Evolutionary conservation across 73 alveolate genomes (phyloP), one percentile per base, ranked within the genome.

Genomic region (Symbiodinium pilosum): DNA sequence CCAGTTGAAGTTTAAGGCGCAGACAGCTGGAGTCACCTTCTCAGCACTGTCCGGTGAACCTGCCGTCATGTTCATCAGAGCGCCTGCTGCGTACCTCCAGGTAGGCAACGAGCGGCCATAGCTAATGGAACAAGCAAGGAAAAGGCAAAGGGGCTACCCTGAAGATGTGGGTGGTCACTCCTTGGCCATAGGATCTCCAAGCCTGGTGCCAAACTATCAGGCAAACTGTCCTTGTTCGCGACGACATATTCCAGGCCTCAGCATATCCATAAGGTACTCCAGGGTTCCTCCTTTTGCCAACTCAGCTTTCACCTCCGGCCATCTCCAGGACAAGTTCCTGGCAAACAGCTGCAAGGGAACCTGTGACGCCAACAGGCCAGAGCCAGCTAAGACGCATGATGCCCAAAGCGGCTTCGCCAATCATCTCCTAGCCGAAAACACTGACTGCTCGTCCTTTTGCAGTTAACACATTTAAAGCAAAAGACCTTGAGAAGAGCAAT

Each of bases 251-350:
- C 88, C 97, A 18, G 28, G 81, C 84, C 54, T 68, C 81, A 91
- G 54, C 97, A 91, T 68, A 88, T 91, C 97, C 97, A 91, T 91
- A 41, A 91, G 39, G 84, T 91, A 91, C 77, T 91, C 97, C 89
- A 91, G 34, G 30, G 97, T 91, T 14, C 97, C 97, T 20, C 56
- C 77, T 21, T 91, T 91, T 69, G 86, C 98, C 43, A 93, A 38
- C 59, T 93, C 98, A 0, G 71, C 56, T 68, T 93, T 93, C 93
- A 93, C 98, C 39, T 93, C 92, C 12, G 98, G 92, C 98, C 98
- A 93, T 52, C 98, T 93, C 98, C 98, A 93, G 26, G 98, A 73
- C 68, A 93, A 77, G 68, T 93, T 93, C 89, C 52, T 83, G 64
- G 43, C 6, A 20, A 28, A 34, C 59, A 14, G 59, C 14, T 47